These are phyloP conservation scores for Arctium minus DNA, from an alignment of 129 eudicot species.

Conservation along the genomic window DNA sequence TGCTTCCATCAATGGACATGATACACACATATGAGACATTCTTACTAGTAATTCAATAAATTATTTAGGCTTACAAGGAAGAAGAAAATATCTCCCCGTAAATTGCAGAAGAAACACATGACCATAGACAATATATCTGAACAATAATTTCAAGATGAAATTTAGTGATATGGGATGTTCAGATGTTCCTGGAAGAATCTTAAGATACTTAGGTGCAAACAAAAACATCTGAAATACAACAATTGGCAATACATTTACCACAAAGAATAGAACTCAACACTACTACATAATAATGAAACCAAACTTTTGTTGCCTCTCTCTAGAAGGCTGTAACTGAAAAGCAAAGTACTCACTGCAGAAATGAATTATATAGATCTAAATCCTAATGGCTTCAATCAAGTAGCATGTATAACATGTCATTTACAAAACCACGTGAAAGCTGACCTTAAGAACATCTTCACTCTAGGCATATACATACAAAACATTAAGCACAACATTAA, in stretches of 20 bases:
- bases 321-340: background rate
- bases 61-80: background rate
- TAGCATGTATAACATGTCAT: background rate
- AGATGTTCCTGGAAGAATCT: background rate
- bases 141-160: background rate
- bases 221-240: background rate
- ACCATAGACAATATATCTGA: background rate
- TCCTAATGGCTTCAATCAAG: background rate
- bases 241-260: background rate
- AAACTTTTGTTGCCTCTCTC: background rate
- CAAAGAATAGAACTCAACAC: background rate
- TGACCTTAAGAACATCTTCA: background rate
- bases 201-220: background rate
- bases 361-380: background rate
- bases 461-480: background rate
- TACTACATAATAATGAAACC: background rate
- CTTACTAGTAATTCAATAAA: background rate
- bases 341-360: background rate
- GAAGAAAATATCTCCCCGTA: background rate
- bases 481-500: background rate
- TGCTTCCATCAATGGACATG: slow-evolving; percentile 2
- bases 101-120: background rate
- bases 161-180: background rate
- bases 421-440: background rate
- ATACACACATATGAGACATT: background rate